Base-by-base conservation (phyloP, 2,329 filamentous ascomycete genomes). In the Pseudogymnoascus sp. region DNA sequence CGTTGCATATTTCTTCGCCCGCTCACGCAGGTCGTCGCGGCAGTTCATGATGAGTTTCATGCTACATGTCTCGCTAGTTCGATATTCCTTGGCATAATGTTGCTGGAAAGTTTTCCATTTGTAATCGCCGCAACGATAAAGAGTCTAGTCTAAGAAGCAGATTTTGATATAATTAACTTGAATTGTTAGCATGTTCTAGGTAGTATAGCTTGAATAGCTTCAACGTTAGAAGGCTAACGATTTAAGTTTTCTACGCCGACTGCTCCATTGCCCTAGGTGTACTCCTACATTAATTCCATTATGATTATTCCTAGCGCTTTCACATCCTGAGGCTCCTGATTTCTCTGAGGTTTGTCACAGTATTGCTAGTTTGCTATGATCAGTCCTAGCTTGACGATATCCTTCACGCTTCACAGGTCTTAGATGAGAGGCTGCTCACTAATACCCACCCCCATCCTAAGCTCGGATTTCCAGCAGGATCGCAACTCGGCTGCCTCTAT, bases 1-100 rank as follows among this genome's bases (percentile, higher is more conserved):
- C 18, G 18, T 18, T 18, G 18, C 18, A 18, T 18, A 18, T 18
- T 18, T 18, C 18, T 18, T 18, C 18, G 18, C 18, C 18, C 18
- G 18, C 1, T 18, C 18, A 18, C 18, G 18, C 18, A 18, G 69
- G 62, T 88, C 81, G 63, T 80, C 79, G 67, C 85, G 81, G 23
- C 90, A 93, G 69, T 85, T 80, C 79, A 89, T 92, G 72, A 18
- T 18, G 18, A 18, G 18, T 18, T 18, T 18, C 18, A 18, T 18
- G 18, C 18, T 18, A 18, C 18, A 18, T 18, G 18, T 18, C 18
- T 18, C 18, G 18, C 18, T 18, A 18, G 18, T 18, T 18, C 18
- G 18, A 18, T 18, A 18, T 18, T 18, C 18, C 18, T 18, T 18
- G 2, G 18, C 18, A 18, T 18, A 18, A 18, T 18, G 18, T 18